These are phyloP conservation scores for Streptanthus diversifolius DNA, from an alignment of 345 rosid species.

Conservation along the genomic window DNA sequence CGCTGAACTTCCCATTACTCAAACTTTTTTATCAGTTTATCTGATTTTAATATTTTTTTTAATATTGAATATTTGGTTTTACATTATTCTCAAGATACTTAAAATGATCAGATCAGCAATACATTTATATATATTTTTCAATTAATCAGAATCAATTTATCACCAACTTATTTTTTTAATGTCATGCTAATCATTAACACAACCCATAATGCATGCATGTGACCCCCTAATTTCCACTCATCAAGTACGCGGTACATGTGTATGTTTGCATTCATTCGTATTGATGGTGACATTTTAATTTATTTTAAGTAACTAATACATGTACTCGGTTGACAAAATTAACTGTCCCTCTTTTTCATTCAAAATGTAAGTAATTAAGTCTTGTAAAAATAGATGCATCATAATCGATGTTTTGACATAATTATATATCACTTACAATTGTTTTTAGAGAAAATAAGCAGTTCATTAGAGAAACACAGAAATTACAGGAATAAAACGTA, in stretches of 20 bases:
- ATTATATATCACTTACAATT: too few relatives aligned
- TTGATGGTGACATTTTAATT: neutral
- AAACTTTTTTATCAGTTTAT: neutral
- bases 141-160: neutral
- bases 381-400: too few relatives aligned
- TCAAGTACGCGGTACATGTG: conserved; percentile 4
- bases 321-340: neutral
- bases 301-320: neutral
- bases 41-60: too few relatives aligned
- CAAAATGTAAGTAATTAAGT: too few relatives aligned
- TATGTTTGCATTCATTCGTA: neutral
- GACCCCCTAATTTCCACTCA: conserved; percentile 7
- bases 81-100: too few relatives aligned
- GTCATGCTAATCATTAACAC: conserved; percentile 7
- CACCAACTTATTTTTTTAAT: neutral
- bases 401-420: too few relatives aligned
- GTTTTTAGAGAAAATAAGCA: too few relatives aligned
- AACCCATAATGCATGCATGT: conserved; percentile 27
- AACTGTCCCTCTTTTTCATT: too few relatives aligned
- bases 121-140: neutral
- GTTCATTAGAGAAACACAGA: too few relatives aligned
- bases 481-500: too few relatives aligned
- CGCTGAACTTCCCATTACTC: conserved; percentile 17
- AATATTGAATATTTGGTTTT: too few relatives aligned
- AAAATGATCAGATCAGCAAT: neutral